Percentiles rank a stretch among this genome's conserved stretches.
These are phyloP conservation scores for Choiromyces venosus DNA, from an alignment of 495 filamentous ascomycete genomes.

Conservation along the genomic window DNA sequence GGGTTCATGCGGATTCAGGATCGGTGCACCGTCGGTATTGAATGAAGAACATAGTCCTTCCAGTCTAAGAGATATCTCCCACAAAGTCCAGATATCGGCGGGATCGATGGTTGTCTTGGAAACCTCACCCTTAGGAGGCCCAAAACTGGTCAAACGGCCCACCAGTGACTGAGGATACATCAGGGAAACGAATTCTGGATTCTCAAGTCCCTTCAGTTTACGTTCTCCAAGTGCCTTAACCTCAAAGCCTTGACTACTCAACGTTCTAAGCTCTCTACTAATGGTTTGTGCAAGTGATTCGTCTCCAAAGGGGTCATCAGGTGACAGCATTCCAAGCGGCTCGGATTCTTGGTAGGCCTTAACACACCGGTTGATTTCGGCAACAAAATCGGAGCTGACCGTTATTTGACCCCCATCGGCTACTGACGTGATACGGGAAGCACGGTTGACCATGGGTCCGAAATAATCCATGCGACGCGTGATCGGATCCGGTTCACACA, in stretches of 20 bases:
- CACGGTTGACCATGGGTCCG: slow-evolving; percentile 97
- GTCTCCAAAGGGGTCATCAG: slow-evolving; percentile 65
- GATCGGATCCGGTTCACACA: slow-evolving; percentile 90
- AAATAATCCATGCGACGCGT: slow-evolving; percentile 99
- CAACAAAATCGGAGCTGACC: slow-evolving; percentile 92
- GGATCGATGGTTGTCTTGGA: slow-evolving; percentile 61
- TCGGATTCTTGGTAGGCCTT: slow-evolving; percentile 77
- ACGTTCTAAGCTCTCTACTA: slow-evolving; percentile 75
- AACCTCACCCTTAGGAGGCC: slow-evolving; percentile 45
- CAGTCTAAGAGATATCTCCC: slow-evolving; percentile 80
- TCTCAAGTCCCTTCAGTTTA: slow-evolving; percentile 93
- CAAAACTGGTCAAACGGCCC: slow-evolving; percentile 65
- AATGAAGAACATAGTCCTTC: slow-evolving; percentile 88
- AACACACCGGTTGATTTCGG: slow-evolving; percentile 84
- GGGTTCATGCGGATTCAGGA: slow-evolving; percentile 67
- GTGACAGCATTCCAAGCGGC: slow-evolving; percentile 59
- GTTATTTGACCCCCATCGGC: slow-evolving; percentile 98
- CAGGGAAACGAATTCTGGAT: slow-evolving; percentile 89
- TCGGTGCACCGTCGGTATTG: slow-evolving; percentile 52
- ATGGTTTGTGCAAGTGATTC: slow-evolving; percentile 66
- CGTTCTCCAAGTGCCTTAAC: slow-evolving; percentile 91
- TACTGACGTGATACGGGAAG: slow-evolving; percentile 82
- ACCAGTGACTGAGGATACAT: slow-evolving; percentile 84
- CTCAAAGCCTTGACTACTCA: slow-evolving; percentile 89
- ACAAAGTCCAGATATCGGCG: slow-evolving; percentile 78